These are phyloP conservation scores for Amaranthus tricolor DNA, from an alignment of 179 eudicot species.

Conservation along the genomic window DNA sequence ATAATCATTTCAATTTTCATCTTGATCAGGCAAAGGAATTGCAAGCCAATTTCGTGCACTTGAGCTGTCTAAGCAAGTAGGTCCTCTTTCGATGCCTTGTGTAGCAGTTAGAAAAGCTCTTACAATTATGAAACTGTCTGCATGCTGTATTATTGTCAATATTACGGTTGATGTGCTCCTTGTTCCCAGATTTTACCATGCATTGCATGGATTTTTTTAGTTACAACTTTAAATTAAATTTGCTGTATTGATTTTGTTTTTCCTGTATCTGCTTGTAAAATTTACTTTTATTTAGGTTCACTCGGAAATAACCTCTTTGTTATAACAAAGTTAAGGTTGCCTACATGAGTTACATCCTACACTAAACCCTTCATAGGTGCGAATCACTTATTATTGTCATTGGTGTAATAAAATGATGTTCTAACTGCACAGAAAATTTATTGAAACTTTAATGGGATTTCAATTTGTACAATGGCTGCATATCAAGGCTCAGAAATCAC, in stretches of 20 bases:
- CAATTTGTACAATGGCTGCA: not conserved
- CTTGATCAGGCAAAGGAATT: constrained; percentile 76
- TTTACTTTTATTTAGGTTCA: too few species aligned
- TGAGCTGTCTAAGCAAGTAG: constrained; percentile 88
- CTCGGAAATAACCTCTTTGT: too few species aligned
- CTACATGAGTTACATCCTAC: too few species aligned
- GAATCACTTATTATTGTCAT: too few species aligned
- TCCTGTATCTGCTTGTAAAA: too few species aligned
- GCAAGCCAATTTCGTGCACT: constrained; percentile 76
- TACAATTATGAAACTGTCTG: not conserved
- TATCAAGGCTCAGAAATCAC: not conserved
- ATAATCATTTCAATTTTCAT: not conserved
- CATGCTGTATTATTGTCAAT: not conserved
- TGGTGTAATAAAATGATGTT: too few species aligned
- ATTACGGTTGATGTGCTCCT: not conserved
- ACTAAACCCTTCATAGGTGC: too few species aligned
- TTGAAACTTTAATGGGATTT: not conserved
- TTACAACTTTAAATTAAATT: too few species aligned
- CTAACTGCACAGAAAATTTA: not conserved
- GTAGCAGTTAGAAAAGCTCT: not conserved
- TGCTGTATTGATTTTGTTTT: too few species aligned
- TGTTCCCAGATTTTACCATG: not conserved
- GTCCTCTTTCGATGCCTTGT: constrained; percentile 25
- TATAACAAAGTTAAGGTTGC: too few species aligned
- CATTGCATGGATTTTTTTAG: too few species aligned